Conservation (phyloP, 31 red algal genomes). For the Porphyra umbilicalis region DNA sequence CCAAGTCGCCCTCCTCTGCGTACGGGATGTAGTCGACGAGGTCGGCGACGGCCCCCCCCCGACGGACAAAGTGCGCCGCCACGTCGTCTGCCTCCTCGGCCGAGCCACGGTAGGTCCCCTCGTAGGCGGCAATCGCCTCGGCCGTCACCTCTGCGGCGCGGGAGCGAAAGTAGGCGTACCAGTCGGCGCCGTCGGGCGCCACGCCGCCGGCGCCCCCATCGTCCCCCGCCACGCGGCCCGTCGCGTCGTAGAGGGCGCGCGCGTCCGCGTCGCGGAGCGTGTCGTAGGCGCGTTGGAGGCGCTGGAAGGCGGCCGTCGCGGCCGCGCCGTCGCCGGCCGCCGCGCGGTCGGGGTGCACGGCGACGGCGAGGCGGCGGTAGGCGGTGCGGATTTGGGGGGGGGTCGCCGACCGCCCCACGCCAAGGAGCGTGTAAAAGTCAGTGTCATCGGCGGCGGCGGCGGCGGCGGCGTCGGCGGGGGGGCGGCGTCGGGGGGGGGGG, state of each 20-base stretch:
- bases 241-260: slow-evolving; percentile 73
- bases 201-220: background rate
- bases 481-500: background rate
- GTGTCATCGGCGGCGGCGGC: slow-evolving; percentile 26
- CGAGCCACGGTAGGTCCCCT: slow-evolving; percentile 41
- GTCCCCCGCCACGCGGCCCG: slow-evolving; percentile 39
- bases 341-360: slow-evolving; percentile 73
- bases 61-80: slow-evolving; percentile 31
- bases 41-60: slow-evolving; percentile 44
- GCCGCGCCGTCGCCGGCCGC: slow-evolving; percentile 10
- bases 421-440: slow-evolving; percentile 61
- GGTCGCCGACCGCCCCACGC: slow-evolving; percentile 36
- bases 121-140: slow-evolving; percentile 62
- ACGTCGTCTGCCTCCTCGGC: slow-evolving; percentile 78
- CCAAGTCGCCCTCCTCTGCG: slow-evolving; percentile 48
- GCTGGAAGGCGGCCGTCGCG: slow-evolving; percentile 66
- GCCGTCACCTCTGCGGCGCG: slow-evolving; percentile 21
- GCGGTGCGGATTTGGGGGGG: slow-evolving; percentile 61
- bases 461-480: background rate
- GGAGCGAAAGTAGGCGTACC: slow-evolving; percentile 20
- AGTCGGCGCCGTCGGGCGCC: slow-evolving; percentile 20
- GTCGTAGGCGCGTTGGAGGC: slow-evolving; percentile 78
- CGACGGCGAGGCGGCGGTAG: slow-evolving; percentile 68
- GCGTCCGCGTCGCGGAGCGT: slow-evolving; percentile 68
- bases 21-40: slow-evolving; percentile 77